Percentiles rank a stretch among this genome's conserved stretches.
These are phyloP conservation scores for Fusarium torulosum DNA, from an alignment of 2,329 filamentous ascomycete genomes.

Conservation along the genomic window DNA sequence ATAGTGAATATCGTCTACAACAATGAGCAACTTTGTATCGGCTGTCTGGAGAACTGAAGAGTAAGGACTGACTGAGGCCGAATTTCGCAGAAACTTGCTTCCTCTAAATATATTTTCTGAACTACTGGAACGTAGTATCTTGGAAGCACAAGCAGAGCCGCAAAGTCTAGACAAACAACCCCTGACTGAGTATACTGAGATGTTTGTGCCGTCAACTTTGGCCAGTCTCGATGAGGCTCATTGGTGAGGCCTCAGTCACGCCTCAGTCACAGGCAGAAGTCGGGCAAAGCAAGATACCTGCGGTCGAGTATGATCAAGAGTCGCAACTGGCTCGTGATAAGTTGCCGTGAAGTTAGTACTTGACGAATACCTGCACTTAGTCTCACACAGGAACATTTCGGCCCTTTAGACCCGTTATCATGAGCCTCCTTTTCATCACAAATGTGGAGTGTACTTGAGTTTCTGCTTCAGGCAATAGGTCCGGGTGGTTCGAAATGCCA, in stretches of 20 bases:
- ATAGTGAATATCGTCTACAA: not conserved
- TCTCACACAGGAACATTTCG: slow-evolving; percentile 16
- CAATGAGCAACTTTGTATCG: not conserved
- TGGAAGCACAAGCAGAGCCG: slow-evolving; percentile 35
- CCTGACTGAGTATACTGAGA: slow-evolving; percentile 7
- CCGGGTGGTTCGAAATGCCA: slow-evolving; percentile 12
- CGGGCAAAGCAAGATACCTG: slow-evolving; percentile 25
- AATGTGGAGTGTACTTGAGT: slow-evolving; percentile 25
- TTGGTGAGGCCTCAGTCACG: slow-evolving; percentile 28
- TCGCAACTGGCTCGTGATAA: slow-evolving; percentile 30
- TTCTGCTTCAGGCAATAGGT: slow-evolving; percentile 26
- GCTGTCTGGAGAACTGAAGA: not conserved
- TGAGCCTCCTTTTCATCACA: slow-evolving; percentile 4
- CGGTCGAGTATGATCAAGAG: slow-evolving; percentile 24
- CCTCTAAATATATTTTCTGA: slow-evolving; percentile 41
- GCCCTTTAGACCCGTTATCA: slow-evolving; percentile 10
- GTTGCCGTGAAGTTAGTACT: slow-evolving; percentile 34
- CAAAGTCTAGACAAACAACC: slow-evolving; percentile 27
- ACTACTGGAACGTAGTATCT: slow-evolving; percentile 17
- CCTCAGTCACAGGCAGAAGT: slow-evolving; percentile 45
- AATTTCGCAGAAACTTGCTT: slow-evolving; percentile 21
- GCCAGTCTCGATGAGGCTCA: slow-evolving; percentile 24
- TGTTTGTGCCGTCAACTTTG: slow-evolving; percentile 12
- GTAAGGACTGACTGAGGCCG: slow-evolving; percentile 30
- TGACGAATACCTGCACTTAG: slow-evolving; percentile 33